phyloP scores from a whole-genome alignment of 805 yeast species.

The Brettanomyces custersianus region DNA sequence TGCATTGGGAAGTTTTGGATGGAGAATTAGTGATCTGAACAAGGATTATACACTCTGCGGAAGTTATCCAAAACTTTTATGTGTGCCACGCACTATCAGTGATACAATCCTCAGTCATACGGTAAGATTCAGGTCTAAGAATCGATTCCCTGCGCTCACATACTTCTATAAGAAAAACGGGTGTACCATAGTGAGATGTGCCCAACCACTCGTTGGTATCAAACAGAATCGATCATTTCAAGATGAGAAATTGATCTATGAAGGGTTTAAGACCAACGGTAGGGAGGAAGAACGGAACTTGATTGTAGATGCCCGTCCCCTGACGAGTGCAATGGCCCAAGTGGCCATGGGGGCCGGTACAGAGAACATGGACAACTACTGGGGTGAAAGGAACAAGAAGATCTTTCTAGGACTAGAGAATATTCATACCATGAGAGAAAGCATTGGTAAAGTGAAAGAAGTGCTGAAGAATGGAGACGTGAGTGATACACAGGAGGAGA shows the following conservation, averaged over 20 bases:
- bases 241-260: constrained; percentile 75
- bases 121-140: constrained; percentile 76
- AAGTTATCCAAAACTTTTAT: constrained; percentile 61
- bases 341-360: constrained; percentile 98
- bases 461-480: constrained; percentile 62
- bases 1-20: constrained; percentile 21
- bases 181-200: constrained; percentile 76
- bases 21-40: constrained; percentile 71
- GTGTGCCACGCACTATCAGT: constrained; percentile 71
- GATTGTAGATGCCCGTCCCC: constrained; percentile 85
- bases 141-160: constrained; percentile 72
- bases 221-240: constrained; percentile 83
- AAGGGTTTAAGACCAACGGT: constrained; percentile 59
- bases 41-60: constrained; percentile 55
- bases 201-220: constrained; percentile 90
- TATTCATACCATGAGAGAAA: constrained; percentile 90
- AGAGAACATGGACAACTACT: constrained; percentile 83
- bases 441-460: constrained; percentile 53
- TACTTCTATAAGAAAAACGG: constrained; percentile 64
- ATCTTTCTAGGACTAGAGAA: constrained; percentile 87
- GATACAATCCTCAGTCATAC: constrained; percentile 82
- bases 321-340: constrained; percentile 93
- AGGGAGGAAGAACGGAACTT: constrained; percentile 34
- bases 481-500: constrained; percentile 26
- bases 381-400: constrained; percentile 43